Evolutionary conservation across 176 grass and related monocot species (phyloP).

Genomic region (Carex littledalei): DNA sequence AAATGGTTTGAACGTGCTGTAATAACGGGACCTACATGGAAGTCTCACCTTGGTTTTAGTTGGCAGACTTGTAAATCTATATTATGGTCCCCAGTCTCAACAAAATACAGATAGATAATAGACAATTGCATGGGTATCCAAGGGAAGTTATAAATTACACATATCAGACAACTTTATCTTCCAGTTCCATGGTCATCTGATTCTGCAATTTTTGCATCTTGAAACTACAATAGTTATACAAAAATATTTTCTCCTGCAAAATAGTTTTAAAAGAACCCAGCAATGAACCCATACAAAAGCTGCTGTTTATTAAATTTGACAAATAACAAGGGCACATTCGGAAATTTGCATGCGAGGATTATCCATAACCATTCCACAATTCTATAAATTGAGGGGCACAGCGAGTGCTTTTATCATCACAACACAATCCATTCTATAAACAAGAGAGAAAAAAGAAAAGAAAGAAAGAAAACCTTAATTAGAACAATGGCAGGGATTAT

Average conservation of each 20-base stretch:
- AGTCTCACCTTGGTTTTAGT: too few species aligned
- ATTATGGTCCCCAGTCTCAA: too few species aligned
- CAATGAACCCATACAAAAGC: background rate
- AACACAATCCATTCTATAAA: background rate
- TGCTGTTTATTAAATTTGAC: background rate
- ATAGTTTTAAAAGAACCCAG: background rate
- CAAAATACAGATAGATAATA: background rate
- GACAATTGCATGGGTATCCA: background rate
- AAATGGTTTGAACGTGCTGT: too few species aligned
- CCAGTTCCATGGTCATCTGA: background rate
- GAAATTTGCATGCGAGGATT: background rate
- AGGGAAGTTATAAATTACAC: background rate
- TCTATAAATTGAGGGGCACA: conserved; percentile 40
- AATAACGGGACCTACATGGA: too few species aligned
- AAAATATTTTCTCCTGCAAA: background rate
- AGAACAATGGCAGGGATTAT: conserved; percentile 74
- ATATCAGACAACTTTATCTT: conserved; percentile 6
- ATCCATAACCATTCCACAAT: background rate
- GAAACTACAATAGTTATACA: background rate
- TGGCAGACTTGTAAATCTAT: too few species aligned
- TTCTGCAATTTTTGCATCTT: background rate
- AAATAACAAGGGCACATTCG: background rate
- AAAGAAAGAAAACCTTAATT: background rate
- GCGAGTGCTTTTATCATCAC: background rate
- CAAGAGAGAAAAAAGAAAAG: background rate